Conservation (phyloP, 2,329 filamentous ascomycete species). For the Hypocrella siamensis region DNA sequence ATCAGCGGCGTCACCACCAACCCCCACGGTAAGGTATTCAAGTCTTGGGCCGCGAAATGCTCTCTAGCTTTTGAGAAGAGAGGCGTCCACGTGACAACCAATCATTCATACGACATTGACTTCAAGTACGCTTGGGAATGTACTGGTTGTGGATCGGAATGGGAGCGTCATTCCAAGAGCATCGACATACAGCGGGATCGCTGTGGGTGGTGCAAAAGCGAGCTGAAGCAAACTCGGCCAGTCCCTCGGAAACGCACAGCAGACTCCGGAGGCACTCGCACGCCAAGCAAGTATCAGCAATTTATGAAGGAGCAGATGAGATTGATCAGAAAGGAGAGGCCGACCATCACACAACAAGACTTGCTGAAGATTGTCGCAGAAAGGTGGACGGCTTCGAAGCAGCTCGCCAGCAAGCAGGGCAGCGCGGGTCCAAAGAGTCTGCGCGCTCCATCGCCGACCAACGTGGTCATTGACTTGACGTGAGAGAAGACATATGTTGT, state of each 20-base stretch:
- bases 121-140: conserved; percentile 89
- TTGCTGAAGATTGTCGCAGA: conserved; percentile 53
- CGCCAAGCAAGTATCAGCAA: conserved; percentile 27
- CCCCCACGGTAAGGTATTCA: conserved; percentile 76
- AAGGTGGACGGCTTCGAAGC: conserved; percentile 37
- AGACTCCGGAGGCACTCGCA: conserved; percentile 7
- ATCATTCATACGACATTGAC: conserved; percentile 77
- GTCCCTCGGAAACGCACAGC: conserved; percentile 29
- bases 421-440: neutral
- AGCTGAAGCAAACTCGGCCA: conserved; percentile 65
- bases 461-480: no score
- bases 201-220: conserved; percentile 62
- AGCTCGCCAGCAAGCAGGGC: neutral
- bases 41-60: conserved; percentile 49
- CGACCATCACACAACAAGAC: conserved; percentile 43
- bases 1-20: conserved; percentile 57
- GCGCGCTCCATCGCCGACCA: no score
- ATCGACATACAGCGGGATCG: conserved; percentile 57
- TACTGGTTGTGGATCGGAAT: conserved; percentile 49
- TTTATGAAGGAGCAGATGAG: conserved; percentile 56
- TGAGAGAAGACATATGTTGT: no score
- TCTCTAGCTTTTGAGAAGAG: conserved; percentile 39
- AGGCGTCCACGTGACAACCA: conserved; percentile 70
- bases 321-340: conserved; percentile 38
- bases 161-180: conserved; percentile 73